Conservation (phyloP, 1,139 yeast species). For the Geotrichum phurueaensis region DNA sequence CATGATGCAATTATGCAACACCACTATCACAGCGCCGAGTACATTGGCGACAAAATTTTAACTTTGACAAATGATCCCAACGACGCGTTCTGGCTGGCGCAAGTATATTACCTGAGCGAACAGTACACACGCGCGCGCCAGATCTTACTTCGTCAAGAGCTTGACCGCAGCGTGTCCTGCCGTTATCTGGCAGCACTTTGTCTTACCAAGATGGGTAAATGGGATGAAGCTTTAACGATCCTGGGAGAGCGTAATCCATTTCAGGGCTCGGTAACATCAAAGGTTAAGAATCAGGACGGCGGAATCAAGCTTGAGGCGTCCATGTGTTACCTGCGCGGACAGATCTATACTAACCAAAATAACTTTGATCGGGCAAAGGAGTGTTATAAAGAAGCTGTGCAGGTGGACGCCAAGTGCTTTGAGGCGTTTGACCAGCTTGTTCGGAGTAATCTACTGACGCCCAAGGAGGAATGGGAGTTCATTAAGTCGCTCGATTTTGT, state of each 20-base stretch:
- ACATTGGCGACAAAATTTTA: slow-evolving; percentile 83
- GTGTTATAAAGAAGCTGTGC: slow-evolving; percentile 79
- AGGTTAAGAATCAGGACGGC: slow-evolving; percentile 17
- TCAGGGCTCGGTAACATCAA: slow-evolving; percentile 8
- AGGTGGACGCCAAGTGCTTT: slow-evolving; percentile 84
- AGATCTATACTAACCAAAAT: slow-evolving; percentile 75
- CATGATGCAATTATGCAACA: slow-evolving; percentile 93
- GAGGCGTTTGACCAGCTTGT: slow-evolving; percentile 87
- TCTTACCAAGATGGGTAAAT: slow-evolving; percentile 62
- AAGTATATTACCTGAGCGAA: slow-evolving; percentile 71
- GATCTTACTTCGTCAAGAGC: slow-evolving; percentile 40
- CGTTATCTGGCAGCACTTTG: slow-evolving; percentile 78
- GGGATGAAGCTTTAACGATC: slow-evolving; percentile 86
- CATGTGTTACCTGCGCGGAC: slow-evolving; percentile 79
- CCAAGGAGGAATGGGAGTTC: slow-evolving; percentile 80
- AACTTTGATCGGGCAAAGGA: slow-evolving; percentile 84
- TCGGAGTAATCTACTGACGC: slow-evolving; percentile 68
- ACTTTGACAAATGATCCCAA: slow-evolving; percentile 76
- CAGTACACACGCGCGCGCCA: slow-evolving; percentile 75
- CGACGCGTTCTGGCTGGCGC: slow-evolving; percentile 96
- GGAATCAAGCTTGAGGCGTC: slow-evolving; percentile 59
- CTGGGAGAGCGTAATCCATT: slow-evolving; percentile 84
- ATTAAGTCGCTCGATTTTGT: slow-evolving; percentile 62
- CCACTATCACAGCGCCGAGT: slow-evolving; percentile 84
- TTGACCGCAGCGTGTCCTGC: slow-evolving; percentile 59